phyloP scores from a whole-genome alignment of 2,329 filamentous ascomycete genomes.

The Penicillium psychrosexuale region DNA sequence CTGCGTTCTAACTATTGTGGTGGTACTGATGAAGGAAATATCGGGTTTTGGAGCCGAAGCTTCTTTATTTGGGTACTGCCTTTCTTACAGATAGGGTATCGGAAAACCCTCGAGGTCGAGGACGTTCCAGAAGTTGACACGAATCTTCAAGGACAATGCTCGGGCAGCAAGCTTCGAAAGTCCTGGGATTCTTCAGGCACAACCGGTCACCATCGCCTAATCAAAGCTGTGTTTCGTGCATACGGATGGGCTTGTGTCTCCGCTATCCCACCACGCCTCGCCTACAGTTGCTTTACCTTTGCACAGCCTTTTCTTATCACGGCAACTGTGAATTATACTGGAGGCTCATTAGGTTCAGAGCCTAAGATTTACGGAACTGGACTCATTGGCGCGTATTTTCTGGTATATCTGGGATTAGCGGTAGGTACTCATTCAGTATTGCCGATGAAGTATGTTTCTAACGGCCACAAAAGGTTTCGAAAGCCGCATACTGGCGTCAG shows the following conservation, averaged over 20 bases:
- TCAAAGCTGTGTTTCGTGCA: not conserved
- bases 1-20: not conserved
- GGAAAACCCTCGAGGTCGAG: not conserved
- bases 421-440: not conserved
- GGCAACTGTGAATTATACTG: not conserved
- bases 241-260: not conserved
- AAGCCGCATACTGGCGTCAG: slow-evolving; percentile 5
- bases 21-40: not conserved
- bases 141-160: not conserved
- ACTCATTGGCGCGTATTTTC: not conserved
- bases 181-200: not conserved
- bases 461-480: not conserved
- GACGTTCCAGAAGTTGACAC: not conserved
- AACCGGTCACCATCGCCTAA: not conserved
- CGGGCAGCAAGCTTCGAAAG: not conserved
- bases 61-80: not conserved
- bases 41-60: not conserved
- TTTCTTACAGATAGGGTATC: not conserved
- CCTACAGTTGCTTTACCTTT: not conserved
- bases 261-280: not conserved
- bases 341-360: not conserved
- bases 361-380: not conserved
- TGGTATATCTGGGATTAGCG: not conserved
- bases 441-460: not conserved
- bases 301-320: not conserved